Evolutionary conservation across 139 green algal species (phyloP).

Genomic region (Zygnema circumcarinatum): DNA sequence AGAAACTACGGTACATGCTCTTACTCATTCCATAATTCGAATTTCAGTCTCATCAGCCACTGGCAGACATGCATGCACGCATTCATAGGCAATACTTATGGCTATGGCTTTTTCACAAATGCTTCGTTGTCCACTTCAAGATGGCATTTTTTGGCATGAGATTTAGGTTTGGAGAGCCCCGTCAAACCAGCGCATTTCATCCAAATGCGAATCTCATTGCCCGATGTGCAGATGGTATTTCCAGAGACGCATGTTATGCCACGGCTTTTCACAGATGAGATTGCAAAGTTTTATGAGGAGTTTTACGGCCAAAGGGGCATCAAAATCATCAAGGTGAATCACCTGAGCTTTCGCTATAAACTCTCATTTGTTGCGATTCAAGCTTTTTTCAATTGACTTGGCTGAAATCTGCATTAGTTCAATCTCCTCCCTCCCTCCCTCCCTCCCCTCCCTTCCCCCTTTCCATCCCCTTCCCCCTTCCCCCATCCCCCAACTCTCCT

Average conservation of each 20-base stretch:
- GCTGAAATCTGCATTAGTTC: not conserved
- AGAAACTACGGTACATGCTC: slow-evolving; percentile 70
- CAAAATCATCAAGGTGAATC: slow-evolving; percentile 46
- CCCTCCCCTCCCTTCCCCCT: not conserved
- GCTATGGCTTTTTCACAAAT: not conserved
- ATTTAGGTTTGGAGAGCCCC: no score
- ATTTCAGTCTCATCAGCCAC: no score
- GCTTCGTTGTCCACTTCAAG: no score
- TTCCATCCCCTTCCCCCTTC: not conserved
- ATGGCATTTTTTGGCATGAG: no score
- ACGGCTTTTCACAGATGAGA: slow-evolving; percentile 78
- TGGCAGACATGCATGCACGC: not conserved
- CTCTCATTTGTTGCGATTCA: not conserved
- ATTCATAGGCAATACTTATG: not conserved
- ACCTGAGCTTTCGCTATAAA: not conserved
- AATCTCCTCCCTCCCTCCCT: not conserved
- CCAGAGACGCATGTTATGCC: slow-evolving; percentile 79
- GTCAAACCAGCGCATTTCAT: no score
- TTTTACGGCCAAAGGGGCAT: slow-evolving; percentile 67
- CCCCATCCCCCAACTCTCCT: not conserved
- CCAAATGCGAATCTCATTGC: no score
- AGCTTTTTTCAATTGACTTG: not conserved
- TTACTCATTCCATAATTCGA: not conserved
- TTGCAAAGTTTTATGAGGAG: slow-evolving; percentile 69
- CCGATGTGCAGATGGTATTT: slow-evolving; percentile 79